A percentile compares a stretch with the other conserved stretches of the same genome.
These are phyloP conservation scores for Penicillium nucicola DNA, from an alignment of 495 filamentous ascomycete genomes.

Conservation along the genomic window DNA sequence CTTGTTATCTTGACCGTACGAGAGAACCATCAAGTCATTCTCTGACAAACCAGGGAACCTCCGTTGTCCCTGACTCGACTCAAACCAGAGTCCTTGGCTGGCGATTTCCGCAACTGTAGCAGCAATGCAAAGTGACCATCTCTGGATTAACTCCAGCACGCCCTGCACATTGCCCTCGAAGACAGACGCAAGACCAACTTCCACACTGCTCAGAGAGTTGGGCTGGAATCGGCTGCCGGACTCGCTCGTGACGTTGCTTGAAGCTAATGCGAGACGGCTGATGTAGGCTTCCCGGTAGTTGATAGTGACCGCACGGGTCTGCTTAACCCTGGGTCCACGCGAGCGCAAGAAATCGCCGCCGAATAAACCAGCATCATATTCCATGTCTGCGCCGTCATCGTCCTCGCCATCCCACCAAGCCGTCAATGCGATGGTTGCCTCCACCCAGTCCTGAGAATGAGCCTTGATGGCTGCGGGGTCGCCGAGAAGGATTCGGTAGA, in stretches of 20 bases:
- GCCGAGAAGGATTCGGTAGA: constrained; percentile 77
- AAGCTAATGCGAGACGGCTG: constrained; percentile 48
- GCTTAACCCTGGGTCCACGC: constrained; percentile 14
- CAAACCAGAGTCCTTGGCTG: constrained; percentile 70
- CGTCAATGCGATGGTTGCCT: constrained; percentile 74
- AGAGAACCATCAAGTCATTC: constrained; percentile 61
- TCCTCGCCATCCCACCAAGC: constrained; percentile 87
- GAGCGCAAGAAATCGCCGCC: constrained; percentile 27
- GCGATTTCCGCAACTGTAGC: constrained; percentile 78
- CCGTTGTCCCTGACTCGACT: constrained; percentile 21
- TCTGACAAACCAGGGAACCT: constrained; percentile 46
- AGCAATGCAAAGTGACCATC: constrained; percentile 75
- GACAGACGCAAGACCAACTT: constrained; percentile 74
- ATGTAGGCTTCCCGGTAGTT: constrained; percentile 50
- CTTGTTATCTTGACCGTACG: constrained; percentile 41
- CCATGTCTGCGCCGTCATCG: constrained; percentile 31
- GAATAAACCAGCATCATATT: constrained; percentile 22
- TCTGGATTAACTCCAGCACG: constrained; percentile 66
- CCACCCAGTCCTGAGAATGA: constrained; percentile 77
- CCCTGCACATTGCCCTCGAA: constrained; percentile 75
- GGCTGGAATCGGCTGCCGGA: constrained; percentile 57
- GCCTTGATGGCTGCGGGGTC: constrained; percentile 64
- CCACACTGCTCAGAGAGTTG: constrained; percentile 66
- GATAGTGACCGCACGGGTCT: constrained; percentile 36
- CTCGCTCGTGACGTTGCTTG: constrained; percentile 46